Evolutionary conservation across 2,329 filamentous ascomycete genomes (phyloP), one percentile per base, ranked within the genome.

Genomic region (Helminthosporium solani): DNA sequence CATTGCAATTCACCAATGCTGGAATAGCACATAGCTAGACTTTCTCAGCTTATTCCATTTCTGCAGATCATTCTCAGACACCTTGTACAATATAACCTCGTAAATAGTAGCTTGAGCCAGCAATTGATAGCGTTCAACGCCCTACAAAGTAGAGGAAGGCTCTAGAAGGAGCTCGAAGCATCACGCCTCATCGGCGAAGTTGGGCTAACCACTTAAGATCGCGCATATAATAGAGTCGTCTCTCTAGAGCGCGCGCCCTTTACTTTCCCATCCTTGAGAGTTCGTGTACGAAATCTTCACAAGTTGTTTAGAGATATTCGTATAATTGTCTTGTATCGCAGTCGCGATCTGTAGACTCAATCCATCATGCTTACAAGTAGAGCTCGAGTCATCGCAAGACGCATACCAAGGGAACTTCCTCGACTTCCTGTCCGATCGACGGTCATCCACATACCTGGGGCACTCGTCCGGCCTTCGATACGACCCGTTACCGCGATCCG

Each of bases 401-500:
- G 65, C 53, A 56, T 70, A 40, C 46, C 63, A 16, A 52, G 45
- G 40, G 47, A 56, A 19, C 45, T 44, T 21, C 37, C 51, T 49
- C 56, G 52, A 46, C 47, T 50, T 15, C 33, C 47, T 21, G 61
- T 60, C 39, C 40, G 27, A 12, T 3, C 55, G 21, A 54, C 49
- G 40, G 50, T 60, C 40, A 31, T 56, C 16, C 52, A 40, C 37
- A 64, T 70, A 41, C 64, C 46, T 2, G 7, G 44, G 16, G 50
- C 20, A 41, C 50, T 45, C 33, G 40, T 7, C 23, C 47, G 43
- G 25, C 36, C 37, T 28, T 18, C 47, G 2, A 46, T 75, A 14
- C 57, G 75, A 5, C 75, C 80, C 3, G 65, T 66, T 8, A 57
- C 70, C 31, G 57, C 72, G 12, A 57, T 71, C 11, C 78, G 85